Evolutionary conservation across 331 rosid species (phyloP).

Genomic region (Quercus tomentella): DNA sequence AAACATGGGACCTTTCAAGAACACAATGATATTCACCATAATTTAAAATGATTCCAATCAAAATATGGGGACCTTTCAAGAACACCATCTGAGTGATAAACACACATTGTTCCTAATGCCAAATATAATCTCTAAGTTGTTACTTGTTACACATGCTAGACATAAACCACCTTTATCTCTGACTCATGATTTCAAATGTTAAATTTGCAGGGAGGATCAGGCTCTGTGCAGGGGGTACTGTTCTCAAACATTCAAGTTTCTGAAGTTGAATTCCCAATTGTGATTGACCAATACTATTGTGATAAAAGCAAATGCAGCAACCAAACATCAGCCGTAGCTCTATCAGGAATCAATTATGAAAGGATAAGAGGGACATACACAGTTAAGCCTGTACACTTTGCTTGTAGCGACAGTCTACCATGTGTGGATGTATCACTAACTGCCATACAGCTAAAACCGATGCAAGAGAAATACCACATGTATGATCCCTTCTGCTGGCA

Average conservation of each 20-base stretch:
- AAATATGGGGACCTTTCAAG: neutral
- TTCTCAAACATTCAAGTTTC: conserved; percentile 88
- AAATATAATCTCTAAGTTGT: conserved; percentile 6
- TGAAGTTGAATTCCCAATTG: conserved; percentile 86
- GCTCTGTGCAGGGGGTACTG: conserved; percentile 79
- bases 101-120: neutral
- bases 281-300: conserved; percentile 94
- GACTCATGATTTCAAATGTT: conserved; percentile 4
- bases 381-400: conserved; percentile 88
- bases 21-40: neutral
- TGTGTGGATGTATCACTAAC: conserved; percentile 79
- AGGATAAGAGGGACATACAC: conserved; percentile 86
- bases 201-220: conserved; percentile 83
- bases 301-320: conserved; percentile 74
- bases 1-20: neutral
- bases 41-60: neutral
- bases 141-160: neutral
- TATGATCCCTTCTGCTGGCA: conserved; percentile 91
- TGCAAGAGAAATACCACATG: conserved; percentile 75
- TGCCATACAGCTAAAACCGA: conserved; percentile 58
- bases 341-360: conserved; percentile 89
- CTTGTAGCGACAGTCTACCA: conserved; percentile 91
- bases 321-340: conserved; percentile 76
- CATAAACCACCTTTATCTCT: neutral
- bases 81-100: neutral